These are phyloP conservation scores for Sugiyamaella castrensis DNA, from an alignment of 1,139 yeast genomes.

Conservation along the genomic window DNA sequence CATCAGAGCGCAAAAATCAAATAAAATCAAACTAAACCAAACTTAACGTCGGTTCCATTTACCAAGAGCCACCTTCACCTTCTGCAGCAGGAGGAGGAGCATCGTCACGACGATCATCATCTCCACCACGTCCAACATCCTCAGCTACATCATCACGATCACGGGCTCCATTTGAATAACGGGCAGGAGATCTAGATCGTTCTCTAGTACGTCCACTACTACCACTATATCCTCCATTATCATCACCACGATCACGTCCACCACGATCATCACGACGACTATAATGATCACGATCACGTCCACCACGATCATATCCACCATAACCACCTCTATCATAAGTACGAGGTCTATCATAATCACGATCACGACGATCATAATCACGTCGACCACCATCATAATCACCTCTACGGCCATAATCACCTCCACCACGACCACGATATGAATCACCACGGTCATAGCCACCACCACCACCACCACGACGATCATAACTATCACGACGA, in stretches of 20 bases:
- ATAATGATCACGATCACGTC: constrained; percentile 15
- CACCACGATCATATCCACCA: constrained; percentile 19
- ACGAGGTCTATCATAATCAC: constrained; percentile 10
- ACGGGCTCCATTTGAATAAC: constrained; percentile 16
- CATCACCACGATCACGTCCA: constrained; percentile 12
- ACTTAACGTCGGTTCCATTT: neutral
- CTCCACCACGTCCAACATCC: constrained; percentile 4
- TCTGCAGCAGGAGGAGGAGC: constrained; percentile 13
- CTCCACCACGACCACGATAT: constrained; percentile 17
- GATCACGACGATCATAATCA: constrained; percentile 15
- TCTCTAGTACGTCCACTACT: constrained; percentile 2
- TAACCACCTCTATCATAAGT: constrained; percentile 18
- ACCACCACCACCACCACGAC: constrained; percentile 20
- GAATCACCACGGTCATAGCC: constrained; percentile 15
- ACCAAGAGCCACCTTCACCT: constrained; percentile 16
- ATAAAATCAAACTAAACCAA: constrained; percentile 1
- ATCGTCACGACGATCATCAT: constrained; percentile 14
- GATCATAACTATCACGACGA: constrained; percentile 15
- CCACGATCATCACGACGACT: constrained; percentile 20
- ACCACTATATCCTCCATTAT: constrained; percentile 5
- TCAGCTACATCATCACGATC: constrained; percentile 11
- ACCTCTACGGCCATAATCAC: constrained; percentile 19
- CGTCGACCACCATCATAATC: constrained; percentile 18
- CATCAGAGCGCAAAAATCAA: neutral
- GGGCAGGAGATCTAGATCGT: constrained; percentile 15